phyloP scores from a whole-genome alignment of 2,329 filamentous ascomycete genomes.

The Beauveria bassiana region DNA sequence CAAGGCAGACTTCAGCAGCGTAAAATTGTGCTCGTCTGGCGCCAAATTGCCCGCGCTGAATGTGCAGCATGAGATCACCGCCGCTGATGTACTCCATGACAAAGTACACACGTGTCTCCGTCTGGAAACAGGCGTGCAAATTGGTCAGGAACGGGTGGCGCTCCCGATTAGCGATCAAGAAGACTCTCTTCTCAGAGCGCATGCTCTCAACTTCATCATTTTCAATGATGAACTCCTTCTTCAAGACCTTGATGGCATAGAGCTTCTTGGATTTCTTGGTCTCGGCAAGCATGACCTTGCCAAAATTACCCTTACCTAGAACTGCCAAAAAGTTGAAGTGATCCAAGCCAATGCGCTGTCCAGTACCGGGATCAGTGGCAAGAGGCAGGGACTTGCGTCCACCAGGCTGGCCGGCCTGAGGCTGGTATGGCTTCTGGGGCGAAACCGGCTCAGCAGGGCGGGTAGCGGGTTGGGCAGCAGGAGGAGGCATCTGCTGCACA shows the following conservation, averaged over 20 bases:
- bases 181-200: conserved; percentile 93
- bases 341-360: conserved; percentile 83
- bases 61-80: conserved; percentile 98
- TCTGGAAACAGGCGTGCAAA: conserved; percentile 97
- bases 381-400: conserved; percentile 57
- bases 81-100: conserved; percentile 99
- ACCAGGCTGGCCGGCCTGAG: conserved; percentile 22
- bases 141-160: conserved; percentile 92
- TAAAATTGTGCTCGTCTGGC: conserved; percentile 98
- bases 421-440: conserved; percentile 15
- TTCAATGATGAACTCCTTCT: conserved; percentile 99
- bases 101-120: conserved; percentile 95
- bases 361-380: conserved; percentile 64
- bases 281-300: conserved; percentile 98
- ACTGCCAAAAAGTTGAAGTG: conserved; percentile 99
- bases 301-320: conserved; percentile 97
- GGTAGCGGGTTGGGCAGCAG: conserved; percentile 24
- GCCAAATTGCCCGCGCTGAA: conserved; percentile 92
- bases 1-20: conserved; percentile 92
- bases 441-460: conserved; percentile 26
- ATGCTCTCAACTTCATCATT: conserved; percentile 99
- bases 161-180: conserved; percentile 94
- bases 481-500: conserved; percentile 23
- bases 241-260: conserved; percentile 97
- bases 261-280: conserved; percentile 87